These are phyloP conservation scores for Spathaspora gorwiae DNA, from an alignment of 805 yeast genomes.

Conservation along the genomic window DNA sequence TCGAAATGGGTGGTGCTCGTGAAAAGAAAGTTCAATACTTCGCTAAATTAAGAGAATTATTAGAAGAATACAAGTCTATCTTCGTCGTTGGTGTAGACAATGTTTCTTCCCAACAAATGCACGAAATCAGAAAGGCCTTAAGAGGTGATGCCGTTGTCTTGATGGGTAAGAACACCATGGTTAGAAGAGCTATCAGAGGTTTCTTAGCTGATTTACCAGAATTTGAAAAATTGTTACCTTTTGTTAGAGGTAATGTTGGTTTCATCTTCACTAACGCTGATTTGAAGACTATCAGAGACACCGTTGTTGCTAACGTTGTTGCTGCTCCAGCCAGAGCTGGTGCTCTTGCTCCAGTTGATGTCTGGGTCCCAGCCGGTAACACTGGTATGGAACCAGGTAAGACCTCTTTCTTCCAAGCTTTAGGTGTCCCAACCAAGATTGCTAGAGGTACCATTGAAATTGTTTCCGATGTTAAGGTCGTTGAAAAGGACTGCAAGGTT, in stretches of 20 bases:
- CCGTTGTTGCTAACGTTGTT: constrained; percentile 85
- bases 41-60: constrained; percentile 87
- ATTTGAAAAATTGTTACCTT: constrained; percentile 90
- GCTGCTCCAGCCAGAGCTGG: constrained; percentile 99
- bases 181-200: constrained; percentile 98
- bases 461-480: constrained; percentile 94
- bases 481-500: constrained; percentile 77
- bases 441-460: constrained; percentile 99
- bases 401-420: constrained; percentile 99
- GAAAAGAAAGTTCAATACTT: constrained; percentile 96
- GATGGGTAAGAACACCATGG: constrained; percentile 99
- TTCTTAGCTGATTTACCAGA: constrained; percentile 93
- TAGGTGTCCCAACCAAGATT: constrained; percentile 99
- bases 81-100: constrained; percentile 99
- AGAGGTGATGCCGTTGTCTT: constrained; percentile 93
- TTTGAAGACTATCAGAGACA: constrained; percentile 88
- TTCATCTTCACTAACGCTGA: constrained; percentile 98
- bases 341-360: constrained; percentile 98
- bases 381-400: constrained; percentile 99
- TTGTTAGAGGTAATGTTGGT: constrained; percentile 97
- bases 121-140: constrained; percentile 95
- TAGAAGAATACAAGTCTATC: constrained; percentile 96
- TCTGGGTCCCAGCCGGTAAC: constrained; percentile 98
- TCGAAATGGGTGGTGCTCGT: constrained; percentile 99
- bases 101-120: constrained; percentile 99